Conservation (phyloP, 164 flowering plant genomes). For the Liquidambar formosana region DNA sequence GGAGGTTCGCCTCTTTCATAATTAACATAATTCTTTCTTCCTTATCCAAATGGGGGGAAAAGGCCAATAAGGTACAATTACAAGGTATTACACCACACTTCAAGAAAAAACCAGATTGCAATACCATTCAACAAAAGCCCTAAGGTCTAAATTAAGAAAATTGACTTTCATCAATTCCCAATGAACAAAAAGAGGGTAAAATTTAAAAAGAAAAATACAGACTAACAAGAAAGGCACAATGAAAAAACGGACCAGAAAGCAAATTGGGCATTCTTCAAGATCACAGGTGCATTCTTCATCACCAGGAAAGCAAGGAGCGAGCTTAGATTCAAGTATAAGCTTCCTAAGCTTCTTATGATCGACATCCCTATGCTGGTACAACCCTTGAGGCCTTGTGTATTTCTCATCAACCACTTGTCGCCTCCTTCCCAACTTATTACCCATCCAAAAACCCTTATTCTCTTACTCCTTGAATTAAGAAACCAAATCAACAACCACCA, state of each 20-base stretch:
- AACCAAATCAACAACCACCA: constrained; percentile 9
- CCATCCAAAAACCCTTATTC: constrained; percentile 47
- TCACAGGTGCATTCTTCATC: constrained; percentile 66
- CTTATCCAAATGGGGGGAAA: not conserved
- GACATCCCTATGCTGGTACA: constrained; percentile 81
- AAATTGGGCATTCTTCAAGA: constrained; percentile 95
- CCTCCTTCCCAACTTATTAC: constrained; percentile 85
- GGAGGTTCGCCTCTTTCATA: not conserved
- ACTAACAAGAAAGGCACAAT: constrained; percentile 4
- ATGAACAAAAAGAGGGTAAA: not conserved
- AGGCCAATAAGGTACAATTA: not conserved
- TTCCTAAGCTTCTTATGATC: constrained; percentile 95
- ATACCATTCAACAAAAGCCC: not conserved
- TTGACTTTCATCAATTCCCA: not conserved
- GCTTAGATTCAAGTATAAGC: constrained; percentile 88
- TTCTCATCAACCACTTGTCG: constrained; percentile 88
- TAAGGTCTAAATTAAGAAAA: not conserved
- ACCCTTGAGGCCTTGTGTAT: constrained; percentile 88
- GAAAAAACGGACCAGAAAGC: constrained; percentile 76
- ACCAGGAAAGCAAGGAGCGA: constrained; percentile 96
- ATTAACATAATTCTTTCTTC: not conserved
- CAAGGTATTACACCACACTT: not conserved
- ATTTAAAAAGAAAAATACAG: not conserved
- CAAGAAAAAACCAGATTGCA: not conserved
- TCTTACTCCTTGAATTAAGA: not conserved